phyloP scores from a whole-genome alignment of 2,329 filamentous ascomycete genomes.

The Diplodia scrobiculata region DNA sequence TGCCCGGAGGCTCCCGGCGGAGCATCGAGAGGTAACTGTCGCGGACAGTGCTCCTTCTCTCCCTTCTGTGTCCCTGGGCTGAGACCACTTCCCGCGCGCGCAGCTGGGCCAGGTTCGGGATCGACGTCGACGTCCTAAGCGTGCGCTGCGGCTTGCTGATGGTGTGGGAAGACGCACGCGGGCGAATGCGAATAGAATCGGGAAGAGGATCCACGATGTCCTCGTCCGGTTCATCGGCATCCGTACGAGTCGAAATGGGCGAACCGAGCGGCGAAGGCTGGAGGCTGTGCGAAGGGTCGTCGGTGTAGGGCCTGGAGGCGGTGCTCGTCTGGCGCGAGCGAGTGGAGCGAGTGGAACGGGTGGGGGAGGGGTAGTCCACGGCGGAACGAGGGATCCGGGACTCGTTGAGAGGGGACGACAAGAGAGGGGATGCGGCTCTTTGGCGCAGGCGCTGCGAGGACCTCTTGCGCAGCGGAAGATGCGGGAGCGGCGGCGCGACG shows the following conservation, averaged over 20 bases:
- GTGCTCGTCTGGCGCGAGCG: conserved; percentile 31
- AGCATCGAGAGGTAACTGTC: conserved; percentile 42
- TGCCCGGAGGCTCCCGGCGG: conserved; percentile 40
- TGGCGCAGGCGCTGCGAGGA: conserved; percentile 39
- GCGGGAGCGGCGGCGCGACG: conserved; percentile 37
- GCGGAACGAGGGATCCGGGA: conserved; percentile 26
- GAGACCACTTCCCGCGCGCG: conserved; percentile 33
- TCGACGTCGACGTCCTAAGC: conserved; percentile 43
- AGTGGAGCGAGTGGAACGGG: conserved; percentile 38
- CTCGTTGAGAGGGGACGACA: conserved; percentile 21
- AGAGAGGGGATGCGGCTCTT: conserved; percentile 29
- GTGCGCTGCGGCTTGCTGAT: conserved; percentile 18
- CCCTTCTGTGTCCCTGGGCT: conserved; percentile 42
- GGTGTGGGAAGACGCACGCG: conserved; percentile 37
- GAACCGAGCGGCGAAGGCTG: conserved; percentile 28
- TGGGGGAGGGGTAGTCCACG: conserved; percentile 33
- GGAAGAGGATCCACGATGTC: conserved; percentile 20
- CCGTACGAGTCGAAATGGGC: conserved; percentile 18
- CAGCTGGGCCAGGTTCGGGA: conserved; percentile 42
- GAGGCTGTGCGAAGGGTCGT: conserved; percentile 23
- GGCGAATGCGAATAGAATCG: conserved; percentile 12
- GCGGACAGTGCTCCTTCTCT: conserved; percentile 34
- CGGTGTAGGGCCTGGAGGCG: conserved; percentile 23
- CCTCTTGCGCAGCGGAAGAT: conserved; percentile 44
- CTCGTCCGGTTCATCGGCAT: conserved; percentile 23